Base-by-base conservation (phyloP, 768 basidiomycete genomes). In the Leccinum incarnatum region DNA sequence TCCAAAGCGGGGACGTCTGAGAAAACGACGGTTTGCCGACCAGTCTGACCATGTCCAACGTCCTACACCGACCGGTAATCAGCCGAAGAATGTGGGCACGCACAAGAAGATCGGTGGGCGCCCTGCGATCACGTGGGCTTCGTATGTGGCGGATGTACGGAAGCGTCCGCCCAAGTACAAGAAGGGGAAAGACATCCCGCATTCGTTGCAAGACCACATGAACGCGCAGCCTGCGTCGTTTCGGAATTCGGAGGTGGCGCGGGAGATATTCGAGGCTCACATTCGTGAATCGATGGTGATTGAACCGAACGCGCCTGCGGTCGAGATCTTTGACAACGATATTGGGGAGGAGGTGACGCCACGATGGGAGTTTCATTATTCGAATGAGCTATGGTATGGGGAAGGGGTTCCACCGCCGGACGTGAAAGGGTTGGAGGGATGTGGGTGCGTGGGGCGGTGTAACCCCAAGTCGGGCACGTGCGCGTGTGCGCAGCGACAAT, bases 321-420 rank as follows among this genome's bases (percentile, higher is more conserved):
- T 96, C 64, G 73, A 73, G 15, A 80, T 96, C 25, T 71, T 58
- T 45, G 69, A 83, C 53, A 93, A 95, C 65, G 71, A 80, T 0
- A 75, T 92, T 23, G 91, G 91, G 60, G 69, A 78, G 9, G 87
- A 89, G 60, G 77, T 83, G 10, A 82, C 86, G 21, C 93, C 94
- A 0, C 82, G 82, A 25, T 93, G 89, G 83, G 93, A 96, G 65
- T 97, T 95, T 65, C 78, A 87, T 60, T 96, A 96, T 69, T 86
- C 89, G 11, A 95, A 96, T 70, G 74, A 83, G 54, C 84, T 94
- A 78, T 89, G 89, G 80, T 85, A 86, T 59, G 83, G 82, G 2
- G 79, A 85, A 12, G 83, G 77, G 5, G 88, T 95, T 2, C 85
- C 87, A 0, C 79, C 79, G 11, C 88, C 91, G 1, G 85, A 89